Evolutionary conservation across 352 stramenopile genomes (phyloP).

Genomic region (Globisporangium sylvaticum): DNA sequence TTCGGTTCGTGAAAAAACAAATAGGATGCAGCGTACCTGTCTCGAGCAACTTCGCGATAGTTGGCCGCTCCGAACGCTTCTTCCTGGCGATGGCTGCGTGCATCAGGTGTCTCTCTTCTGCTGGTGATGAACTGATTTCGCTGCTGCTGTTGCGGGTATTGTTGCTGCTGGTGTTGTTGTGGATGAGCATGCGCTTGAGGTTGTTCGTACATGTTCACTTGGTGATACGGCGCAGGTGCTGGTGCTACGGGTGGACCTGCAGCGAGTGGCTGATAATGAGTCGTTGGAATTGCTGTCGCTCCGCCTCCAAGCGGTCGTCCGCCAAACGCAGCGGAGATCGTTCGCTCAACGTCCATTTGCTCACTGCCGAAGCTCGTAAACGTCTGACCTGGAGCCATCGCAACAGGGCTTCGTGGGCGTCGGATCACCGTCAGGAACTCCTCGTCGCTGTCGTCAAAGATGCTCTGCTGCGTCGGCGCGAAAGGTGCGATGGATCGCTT

Average conservation of each 20-base stretch:
- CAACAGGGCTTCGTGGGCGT: slow-evolving; percentile 3
- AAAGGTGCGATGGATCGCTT: slow-evolving; percentile 12
- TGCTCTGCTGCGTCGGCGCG: background rate
- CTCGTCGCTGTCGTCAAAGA: slow-evolving; percentile 21
- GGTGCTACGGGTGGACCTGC: background rate
- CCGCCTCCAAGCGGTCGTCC: slow-evolving; percentile 5
- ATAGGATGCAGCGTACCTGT: background rate
- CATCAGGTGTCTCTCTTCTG: slow-evolving; percentile 2
- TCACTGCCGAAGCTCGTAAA: slow-evolving; percentile 8
- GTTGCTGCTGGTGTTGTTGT: background rate
- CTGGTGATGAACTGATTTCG: slow-evolving; percentile 7
- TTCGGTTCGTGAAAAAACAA: background rate
- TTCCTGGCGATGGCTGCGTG: background rate
- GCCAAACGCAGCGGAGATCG: slow-evolving; percentile 17
- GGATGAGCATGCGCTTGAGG: background rate
- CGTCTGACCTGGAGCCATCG: background rate
- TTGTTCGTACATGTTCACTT: slow-evolving; percentile 14
- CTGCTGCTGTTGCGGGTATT: slow-evolving; percentile 6
- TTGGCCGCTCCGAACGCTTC: background rate
- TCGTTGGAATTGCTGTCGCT: background rate
- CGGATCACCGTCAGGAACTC: slow-evolving; percentile 15
- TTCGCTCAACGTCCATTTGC: slow-evolving; percentile 17
- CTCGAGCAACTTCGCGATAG: slow-evolving; percentile 13
- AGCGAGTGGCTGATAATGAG: slow-evolving; percentile 3
- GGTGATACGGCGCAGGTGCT: background rate